Percentiles rank a stretch among this genome's conserved stretches.
phyloP scores from a whole-genome alignment of 176 grass and related monocot genomes.

The Poa annua region DNA sequence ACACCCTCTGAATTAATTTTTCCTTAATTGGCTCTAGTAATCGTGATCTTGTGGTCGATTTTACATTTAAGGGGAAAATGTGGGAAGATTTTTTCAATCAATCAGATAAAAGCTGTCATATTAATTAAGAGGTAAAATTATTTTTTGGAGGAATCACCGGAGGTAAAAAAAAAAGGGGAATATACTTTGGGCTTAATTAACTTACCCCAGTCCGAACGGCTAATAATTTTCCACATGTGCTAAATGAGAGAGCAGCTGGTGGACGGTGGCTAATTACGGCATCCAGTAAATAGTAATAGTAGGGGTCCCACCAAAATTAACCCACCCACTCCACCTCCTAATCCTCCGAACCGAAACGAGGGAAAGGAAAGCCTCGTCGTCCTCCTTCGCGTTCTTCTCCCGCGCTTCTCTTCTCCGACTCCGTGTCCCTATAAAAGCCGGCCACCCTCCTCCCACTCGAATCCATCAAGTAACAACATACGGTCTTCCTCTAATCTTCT shows the following conservation, averaged over 20 bases:
- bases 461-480: not conserved
- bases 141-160: too few species aligned
- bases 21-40: too few species aligned
- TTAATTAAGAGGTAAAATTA: too few species aligned
- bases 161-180: too few species aligned
- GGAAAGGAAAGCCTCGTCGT: not conserved
- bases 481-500: not conserved
- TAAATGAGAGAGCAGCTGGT: not conserved
- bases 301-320: slow-evolving; percentile 3
- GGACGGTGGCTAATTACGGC: not conserved
- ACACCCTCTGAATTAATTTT: not conserved
- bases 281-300: not conserved
- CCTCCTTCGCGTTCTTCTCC: not conserved
- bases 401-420: not conserved
- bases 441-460: not conserved
- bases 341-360: not conserved
- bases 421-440: not conserved
- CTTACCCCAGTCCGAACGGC: not conserved
- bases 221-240: not conserved
- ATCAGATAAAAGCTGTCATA: not conserved
- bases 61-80: not conserved
- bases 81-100: not conserved
- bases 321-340: not conserved
- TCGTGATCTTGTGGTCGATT: not conserved
- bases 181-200: not conserved